Percentiles rank a stretch among this genome's conserved stretches.
Conservation (phyloP, 352 stramenopile genomes). For the Plasmopara muralis region DNA sequence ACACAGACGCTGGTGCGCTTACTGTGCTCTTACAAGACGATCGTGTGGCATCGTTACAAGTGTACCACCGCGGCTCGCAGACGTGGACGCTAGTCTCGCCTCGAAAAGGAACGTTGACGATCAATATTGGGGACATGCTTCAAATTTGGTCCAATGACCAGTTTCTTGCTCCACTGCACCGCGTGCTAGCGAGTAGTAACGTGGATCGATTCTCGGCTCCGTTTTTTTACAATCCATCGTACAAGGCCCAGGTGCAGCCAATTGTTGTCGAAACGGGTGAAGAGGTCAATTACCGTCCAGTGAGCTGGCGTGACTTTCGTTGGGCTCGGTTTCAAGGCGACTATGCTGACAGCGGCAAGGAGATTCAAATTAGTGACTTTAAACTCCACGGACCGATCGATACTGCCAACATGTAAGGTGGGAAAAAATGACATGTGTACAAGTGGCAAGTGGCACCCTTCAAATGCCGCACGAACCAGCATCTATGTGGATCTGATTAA, state of each 20-base stretch:
- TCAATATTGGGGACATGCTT: slow-evolving; percentile 55
- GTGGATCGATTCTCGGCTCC: slow-evolving; percentile 42
- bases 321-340: slow-evolving; percentile 3
- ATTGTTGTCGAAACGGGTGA: slow-evolving; percentile 32
- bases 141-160: slow-evolving; percentile 49
- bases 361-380: slow-evolving; percentile 12
- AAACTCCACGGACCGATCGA: slow-evolving; percentile 6
- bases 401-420: slow-evolving; percentile 1
- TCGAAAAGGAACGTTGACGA: slow-evolving; percentile 37
- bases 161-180: slow-evolving; percentile 38
- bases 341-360: slow-evolving; percentile 8
- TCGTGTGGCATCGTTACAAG: slow-evolving; percentile 37
- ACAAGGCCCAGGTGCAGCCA: slow-evolving; percentile 46
- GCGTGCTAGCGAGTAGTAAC: slow-evolving; percentile 32
- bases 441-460: too few relatives aligned
- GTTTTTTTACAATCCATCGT: slow-evolving; percentile 69
- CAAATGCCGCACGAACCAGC: too few relatives aligned
- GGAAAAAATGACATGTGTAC: too few relatives aligned
- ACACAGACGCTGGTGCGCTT: slow-evolving; percentile 47
- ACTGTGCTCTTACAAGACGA: slow-evolving; percentile 51
- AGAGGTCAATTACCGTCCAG: slow-evolving; percentile 58
- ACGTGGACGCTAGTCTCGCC: slow-evolving; percentile 43
- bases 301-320: slow-evolving; percentile 57
- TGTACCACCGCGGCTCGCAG: slow-evolving; percentile 33
- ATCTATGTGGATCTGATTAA: too few relatives aligned